Evolutionary conservation across 2,329 filamentous ascomycete genomes (phyloP).

Genomic region (Aspergillus versicolor): DNA sequence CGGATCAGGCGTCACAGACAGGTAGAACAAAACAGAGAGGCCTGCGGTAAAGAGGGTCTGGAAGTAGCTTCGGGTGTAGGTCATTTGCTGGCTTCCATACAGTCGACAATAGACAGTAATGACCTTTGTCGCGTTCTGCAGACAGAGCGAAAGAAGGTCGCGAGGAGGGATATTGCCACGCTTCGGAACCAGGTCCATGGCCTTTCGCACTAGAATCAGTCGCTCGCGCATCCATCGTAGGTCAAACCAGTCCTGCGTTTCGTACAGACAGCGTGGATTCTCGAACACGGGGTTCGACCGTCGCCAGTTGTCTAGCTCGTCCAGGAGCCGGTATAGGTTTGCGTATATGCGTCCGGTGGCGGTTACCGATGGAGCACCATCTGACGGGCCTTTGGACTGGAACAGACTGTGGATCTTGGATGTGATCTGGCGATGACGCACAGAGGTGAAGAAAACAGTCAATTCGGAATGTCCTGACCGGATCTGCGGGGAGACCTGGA

Average conservation of each 20-base stretch:
- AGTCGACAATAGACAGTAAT: constrained; percentile 43
- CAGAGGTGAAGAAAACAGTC: constrained; percentile 40
- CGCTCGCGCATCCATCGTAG: constrained; percentile 43
- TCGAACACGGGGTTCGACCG: constrained; percentile 30
- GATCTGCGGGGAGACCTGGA: constrained; percentile 1
- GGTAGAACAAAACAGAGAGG: constrained; percentile 35
- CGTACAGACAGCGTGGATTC: constrained; percentile 42
- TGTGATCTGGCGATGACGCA: constrained; percentile 42
- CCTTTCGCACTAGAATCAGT: constrained; percentile 42
- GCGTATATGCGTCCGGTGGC: constrained; percentile 17
- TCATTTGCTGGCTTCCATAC: constrained; percentile 37
- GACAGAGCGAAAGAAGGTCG: constrained; percentile 34
- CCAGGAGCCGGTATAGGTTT: constrained; percentile 28
- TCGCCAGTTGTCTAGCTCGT: constrained; percentile 40
- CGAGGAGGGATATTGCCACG: constrained; percentile 32
- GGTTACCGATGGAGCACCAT: not conserved
- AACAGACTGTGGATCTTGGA: constrained; percentile 29
- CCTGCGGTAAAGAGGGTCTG: constrained; percentile 50
- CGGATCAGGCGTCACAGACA: constrained; percentile 18
- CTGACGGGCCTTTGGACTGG: constrained; percentile 1
- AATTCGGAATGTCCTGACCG: constrained; percentile 27
- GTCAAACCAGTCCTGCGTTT: constrained; percentile 48
- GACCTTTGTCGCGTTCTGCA: constrained; percentile 36
- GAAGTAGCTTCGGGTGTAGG: constrained; percentile 50
- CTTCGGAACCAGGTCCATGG: constrained; percentile 41